phyloP scores from a whole-genome alignment of 345 rosid genomes.

The Fremontodendron californicum region DNA sequence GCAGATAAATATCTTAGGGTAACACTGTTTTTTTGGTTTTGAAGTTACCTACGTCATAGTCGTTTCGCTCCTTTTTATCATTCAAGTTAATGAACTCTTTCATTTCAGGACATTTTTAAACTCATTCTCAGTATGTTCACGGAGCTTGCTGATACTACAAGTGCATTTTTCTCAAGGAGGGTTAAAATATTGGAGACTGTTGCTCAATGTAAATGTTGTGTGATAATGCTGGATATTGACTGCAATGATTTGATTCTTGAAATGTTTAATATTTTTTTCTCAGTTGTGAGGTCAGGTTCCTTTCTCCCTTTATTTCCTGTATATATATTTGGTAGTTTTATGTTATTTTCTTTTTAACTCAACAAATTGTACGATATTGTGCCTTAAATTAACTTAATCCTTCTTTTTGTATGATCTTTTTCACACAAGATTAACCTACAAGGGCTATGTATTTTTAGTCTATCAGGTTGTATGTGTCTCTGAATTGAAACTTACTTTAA shows the following conservation, averaged over 20 bases:
- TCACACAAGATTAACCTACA: background rate
- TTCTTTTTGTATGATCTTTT: background rate
- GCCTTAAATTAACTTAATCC: slow-evolving; percentile 12
- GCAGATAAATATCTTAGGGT: slow-evolving; percentile 72
- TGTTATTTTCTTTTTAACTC: background rate
- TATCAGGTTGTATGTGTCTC: background rate
- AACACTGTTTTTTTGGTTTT: background rate
- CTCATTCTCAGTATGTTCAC: slow-evolving; percentile 55
- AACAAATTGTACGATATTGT: background rate
- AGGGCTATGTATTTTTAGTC: background rate
- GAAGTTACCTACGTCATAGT: background rate
- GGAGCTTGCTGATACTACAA: slow-evolving; percentile 63
- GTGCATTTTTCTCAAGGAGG: slow-evolving; percentile 75
- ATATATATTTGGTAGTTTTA: background rate
- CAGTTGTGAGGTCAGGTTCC: slow-evolving; percentile 59
- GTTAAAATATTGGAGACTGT: slow-evolving; percentile 76
- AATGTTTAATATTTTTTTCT: slow-evolving; percentile 74
- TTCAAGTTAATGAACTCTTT: background rate
- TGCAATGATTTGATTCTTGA: slow-evolving; percentile 59
- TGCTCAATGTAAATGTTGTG: slow-evolving; percentile 66
- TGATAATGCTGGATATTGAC: slow-evolving; percentile 69
- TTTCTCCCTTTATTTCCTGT: slow-evolving; percentile 7
- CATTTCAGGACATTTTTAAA: slow-evolving; percentile 63
- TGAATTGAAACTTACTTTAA: background rate
- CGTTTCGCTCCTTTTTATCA: background rate